Conservation (phyloP, 331 rosid species). For the Cucumis variabilis region DNA sequence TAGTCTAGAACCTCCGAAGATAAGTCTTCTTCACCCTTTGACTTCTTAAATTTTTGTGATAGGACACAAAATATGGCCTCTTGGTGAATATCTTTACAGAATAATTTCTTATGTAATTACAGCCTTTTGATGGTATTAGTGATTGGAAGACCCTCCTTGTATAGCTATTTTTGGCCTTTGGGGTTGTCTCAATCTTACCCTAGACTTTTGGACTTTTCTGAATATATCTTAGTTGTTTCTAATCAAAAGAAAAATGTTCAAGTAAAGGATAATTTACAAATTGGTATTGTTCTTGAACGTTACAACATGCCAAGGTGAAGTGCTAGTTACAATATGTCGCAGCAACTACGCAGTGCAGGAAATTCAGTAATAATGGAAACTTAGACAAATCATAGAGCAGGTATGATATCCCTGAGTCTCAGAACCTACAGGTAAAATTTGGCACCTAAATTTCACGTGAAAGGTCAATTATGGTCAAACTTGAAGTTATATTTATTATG, state of each 20-base stretch:
- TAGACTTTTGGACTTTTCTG: not conserved
- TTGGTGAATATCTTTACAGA: no score
- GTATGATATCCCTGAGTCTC: not conserved
- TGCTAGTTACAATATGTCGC: conserved; percentile 2
- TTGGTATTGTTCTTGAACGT: not conserved
- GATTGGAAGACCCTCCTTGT: not conserved
- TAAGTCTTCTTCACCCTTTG: not conserved
- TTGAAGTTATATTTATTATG: not conserved
- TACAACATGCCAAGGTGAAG: conserved; percentile 11
- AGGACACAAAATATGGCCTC: not conserved
- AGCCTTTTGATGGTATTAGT: not conserved
- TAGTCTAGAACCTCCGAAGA: not conserved
- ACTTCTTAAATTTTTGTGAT: not conserved
- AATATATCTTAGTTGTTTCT: not conserved
- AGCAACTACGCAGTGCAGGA: not conserved
- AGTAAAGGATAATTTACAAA: not conserved
- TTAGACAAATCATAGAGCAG: conserved; percentile 10
- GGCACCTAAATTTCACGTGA: conserved; percentile 8
- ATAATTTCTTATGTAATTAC: not conserved
- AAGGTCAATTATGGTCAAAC: conserved; percentile 4
- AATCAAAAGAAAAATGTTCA: not conserved
- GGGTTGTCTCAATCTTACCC: not conserved
- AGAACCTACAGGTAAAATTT: not conserved
- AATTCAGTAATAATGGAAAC: not conserved
- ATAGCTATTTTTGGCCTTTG: not conserved